phyloP scores from a whole-genome alignment of 2,329 filamentous ascomycete genomes.

The Xylaria sp. region DNA sequence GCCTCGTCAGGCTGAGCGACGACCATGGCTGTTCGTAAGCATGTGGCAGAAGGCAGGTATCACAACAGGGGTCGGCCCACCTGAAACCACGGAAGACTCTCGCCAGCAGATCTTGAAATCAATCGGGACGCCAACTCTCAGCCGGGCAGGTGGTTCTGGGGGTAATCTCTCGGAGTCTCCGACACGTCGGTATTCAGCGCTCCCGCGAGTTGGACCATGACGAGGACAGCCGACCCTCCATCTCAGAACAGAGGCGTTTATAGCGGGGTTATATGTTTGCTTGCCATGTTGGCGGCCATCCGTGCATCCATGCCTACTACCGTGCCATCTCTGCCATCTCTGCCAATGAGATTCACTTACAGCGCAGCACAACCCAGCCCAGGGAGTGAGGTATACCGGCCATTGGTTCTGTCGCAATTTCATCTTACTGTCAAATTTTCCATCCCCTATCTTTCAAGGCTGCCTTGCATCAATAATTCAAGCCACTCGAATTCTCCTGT shows the following conservation, averaged over 20 bases:
- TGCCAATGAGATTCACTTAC: slow-evolving; percentile 8
- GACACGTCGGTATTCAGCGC: not conserved
- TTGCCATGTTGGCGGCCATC: too few relatives aligned
- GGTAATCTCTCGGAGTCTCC: too few relatives aligned
- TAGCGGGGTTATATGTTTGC: not conserved
- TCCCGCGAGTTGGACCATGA: not conserved
- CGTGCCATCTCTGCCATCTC: slow-evolving; percentile 1
- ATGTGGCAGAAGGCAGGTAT: too few relatives aligned
- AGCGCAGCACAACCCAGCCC: not conserved
- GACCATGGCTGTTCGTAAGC: too few relatives aligned
- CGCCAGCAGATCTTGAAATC: too few relatives aligned
- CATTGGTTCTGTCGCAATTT: slow-evolving; percentile 9
- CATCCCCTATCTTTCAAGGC: not conserved
- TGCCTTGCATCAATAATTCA: slow-evolving; percentile 7
- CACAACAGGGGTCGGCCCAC: too few relatives aligned
- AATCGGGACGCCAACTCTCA: too few relatives aligned
- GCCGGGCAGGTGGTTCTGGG: too few relatives aligned
- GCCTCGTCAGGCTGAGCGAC: too few relatives aligned
- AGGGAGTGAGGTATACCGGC: not conserved
- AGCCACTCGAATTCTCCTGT: slow-evolving; percentile 1
- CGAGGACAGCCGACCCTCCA: not conserved
- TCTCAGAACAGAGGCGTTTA: not conserved
- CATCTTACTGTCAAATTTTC: slow-evolving; percentile 8
- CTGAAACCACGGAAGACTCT: too few relatives aligned
- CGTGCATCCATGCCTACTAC: not conserved